Evolutionary conservation across 371 early-diverging fungal genomes (phyloP).

Genomic region (Mucor irregularis): DNA sequence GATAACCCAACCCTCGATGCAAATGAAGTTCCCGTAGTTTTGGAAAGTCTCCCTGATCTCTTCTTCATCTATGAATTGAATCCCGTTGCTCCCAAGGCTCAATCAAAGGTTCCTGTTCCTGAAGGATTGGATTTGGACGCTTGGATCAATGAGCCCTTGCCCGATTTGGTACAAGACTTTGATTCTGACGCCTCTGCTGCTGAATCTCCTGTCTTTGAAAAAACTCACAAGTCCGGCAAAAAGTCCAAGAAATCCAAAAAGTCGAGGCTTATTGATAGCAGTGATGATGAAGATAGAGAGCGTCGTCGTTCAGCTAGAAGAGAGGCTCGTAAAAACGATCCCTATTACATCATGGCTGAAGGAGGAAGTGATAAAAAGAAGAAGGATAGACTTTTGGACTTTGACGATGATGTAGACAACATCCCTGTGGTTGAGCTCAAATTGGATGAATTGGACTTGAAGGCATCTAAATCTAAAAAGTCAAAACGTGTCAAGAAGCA

Average conservation of each 20-base stretch:
- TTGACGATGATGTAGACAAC: conserved; percentile 71
- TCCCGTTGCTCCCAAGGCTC: conserved; percentile 92
- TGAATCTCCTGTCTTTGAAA: conserved; percentile 3
- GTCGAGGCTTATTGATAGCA: conserved; percentile 5
- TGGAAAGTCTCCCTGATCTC: conserved; percentile 57
- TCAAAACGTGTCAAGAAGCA: conserved; percentile 23
- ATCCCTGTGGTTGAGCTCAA: conserved; percentile 82
- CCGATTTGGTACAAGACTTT: conserved; percentile 53
- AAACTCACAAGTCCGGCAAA: conserved; percentile 33
- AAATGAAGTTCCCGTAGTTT: conserved; percentile 31
- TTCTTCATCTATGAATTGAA: conserved; percentile 86
- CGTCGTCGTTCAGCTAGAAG: conserved; percentile 63
- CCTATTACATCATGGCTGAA: conserved; percentile 65
- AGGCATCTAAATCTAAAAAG: conserved; percentile 31
- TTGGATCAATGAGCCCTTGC: conserved; percentile 76
- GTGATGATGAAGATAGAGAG: conserved; percentile 43
- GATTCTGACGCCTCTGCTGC: conserved; percentile 33
- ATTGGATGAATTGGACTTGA: conserved; percentile 57
- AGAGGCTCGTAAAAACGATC: conserved; percentile 69
- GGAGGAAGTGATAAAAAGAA: conserved; percentile 25
- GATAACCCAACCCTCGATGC: conserved; percentile 2
- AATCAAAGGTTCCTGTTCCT: conserved; percentile 86
- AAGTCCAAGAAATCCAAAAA: conserved; percentile 1
- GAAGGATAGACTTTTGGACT: conserved; percentile 19
- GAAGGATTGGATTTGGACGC: conserved; percentile 86